Evolutionary conservation across 306 rosid species (phyloP).

Genomic region (Dalbergia oliveri): DNA sequence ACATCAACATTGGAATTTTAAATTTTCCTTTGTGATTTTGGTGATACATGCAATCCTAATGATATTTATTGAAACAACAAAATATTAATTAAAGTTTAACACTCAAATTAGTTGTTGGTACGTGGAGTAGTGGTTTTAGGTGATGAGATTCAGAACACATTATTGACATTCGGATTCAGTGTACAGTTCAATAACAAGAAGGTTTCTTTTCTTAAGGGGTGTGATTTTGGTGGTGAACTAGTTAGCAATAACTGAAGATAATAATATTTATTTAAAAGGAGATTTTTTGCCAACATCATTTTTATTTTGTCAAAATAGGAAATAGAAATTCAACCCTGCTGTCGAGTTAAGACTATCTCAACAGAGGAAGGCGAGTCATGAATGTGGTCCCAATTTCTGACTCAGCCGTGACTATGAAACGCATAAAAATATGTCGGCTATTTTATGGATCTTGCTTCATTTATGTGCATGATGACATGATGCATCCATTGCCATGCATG

Average conservation of each 20-base stretch:
- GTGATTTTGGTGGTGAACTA: constrained; percentile 11
- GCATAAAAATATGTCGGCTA: constrained; percentile 29
- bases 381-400: constrained; percentile 60
- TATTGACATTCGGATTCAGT: background rate
- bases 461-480: background rate
- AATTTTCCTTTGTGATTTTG: background rate
- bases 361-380: constrained; percentile 50
- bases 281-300: constrained; percentile 14
- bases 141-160: background rate
- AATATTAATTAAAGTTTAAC: background rate
- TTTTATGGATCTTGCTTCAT: constrained; percentile 25
- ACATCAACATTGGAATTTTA: no score
- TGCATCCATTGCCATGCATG: constrained; percentile 22
- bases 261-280: constrained; percentile 39
- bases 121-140: background rate
- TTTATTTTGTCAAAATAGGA: background rate
- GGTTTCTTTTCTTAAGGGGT: background rate
- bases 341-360: background rate
- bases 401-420: constrained; percentile 63
- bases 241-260: background rate
- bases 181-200: background rate
- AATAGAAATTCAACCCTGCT: constrained; percentile 3
- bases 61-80: no score
- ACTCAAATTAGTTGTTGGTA: background rate
- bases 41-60: background rate